Evolutionary conservation across 2,329 filamentous ascomycete genomes (phyloP).

Genomic region (Neofusicoccum cordaticola): DNA sequence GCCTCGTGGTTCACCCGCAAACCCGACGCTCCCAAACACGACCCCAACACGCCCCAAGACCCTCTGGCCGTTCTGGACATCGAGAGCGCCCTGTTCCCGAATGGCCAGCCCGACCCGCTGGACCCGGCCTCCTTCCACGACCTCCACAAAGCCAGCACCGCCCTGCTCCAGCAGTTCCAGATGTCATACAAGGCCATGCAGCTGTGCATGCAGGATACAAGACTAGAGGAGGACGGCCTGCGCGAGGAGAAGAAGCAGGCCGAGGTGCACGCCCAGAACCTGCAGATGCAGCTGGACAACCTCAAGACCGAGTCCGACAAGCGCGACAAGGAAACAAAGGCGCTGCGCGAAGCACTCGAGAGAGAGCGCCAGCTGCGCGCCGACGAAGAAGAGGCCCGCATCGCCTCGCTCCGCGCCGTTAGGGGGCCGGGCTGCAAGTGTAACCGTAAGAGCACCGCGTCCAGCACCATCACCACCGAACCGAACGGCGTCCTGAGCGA

Average conservation of each 20-base stretch:
- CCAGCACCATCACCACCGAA: constrained; percentile 33
- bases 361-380: constrained; percentile 34
- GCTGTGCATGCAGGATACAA: constrained; percentile 46
- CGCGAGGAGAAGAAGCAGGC: constrained; percentile 62
- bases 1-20: constrained; percentile 18
- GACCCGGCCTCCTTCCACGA: constrained; percentile 56
- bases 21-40: constrained; percentile 25
- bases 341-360: constrained; percentile 33
- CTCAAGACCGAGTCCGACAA: constrained; percentile 53
- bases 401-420: constrained; percentile 22
- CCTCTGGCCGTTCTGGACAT: constrained; percentile 57
- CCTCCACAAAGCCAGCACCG: constrained; percentile 56
- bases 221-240: constrained; percentile 56
- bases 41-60: constrained; percentile 40
- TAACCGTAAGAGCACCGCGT: constrained; percentile 10
- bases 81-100: constrained; percentile 52
- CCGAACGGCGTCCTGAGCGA: constrained; percentile 13
- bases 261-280: constrained; percentile 54
- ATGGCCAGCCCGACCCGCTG: constrained; percentile 47
- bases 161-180: constrained; percentile 55
- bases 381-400: constrained; percentile 29
- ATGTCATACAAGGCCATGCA: constrained; percentile 50
- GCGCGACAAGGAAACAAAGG: constrained; percentile 54
- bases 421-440: constrained; percentile 29
- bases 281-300: constrained; percentile 61